Conservation (phyloP, 1,284 basidiomycete genomes). For the Papiliotrema laurentii region DNA sequence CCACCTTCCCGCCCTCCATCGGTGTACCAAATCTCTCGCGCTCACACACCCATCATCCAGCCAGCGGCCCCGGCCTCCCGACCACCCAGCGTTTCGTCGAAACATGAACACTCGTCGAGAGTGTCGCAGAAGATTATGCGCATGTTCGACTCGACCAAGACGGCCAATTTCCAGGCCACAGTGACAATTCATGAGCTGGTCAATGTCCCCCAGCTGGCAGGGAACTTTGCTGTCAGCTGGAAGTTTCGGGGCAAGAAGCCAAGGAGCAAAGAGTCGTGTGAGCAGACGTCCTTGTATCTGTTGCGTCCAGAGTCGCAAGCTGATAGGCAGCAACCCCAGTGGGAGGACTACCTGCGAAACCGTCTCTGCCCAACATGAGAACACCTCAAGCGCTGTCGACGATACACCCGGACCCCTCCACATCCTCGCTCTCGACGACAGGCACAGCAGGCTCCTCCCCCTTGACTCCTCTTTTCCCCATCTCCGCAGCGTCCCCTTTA, state of each 20-base stretch:
- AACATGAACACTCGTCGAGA: slow-evolving; percentile 3
- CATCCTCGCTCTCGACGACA: slow-evolving; percentile 16
- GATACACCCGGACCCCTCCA: slow-evolving; percentile 9
- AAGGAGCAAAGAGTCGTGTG: slow-evolving; percentile 14
- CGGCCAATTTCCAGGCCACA: slow-evolving; percentile 29
- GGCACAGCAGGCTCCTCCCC: slow-evolving; percentile 11
- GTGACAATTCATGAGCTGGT: slow-evolving; percentile 36
- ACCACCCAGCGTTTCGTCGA: neutral
- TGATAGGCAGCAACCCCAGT: neutral
- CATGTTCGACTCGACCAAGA: slow-evolving; percentile 28
- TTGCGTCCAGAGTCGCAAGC: neutral
- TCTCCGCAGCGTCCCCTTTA: neutral
- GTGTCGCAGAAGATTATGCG: slow-evolving; percentile 18
- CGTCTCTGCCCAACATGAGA: slow-evolving; percentile 3
- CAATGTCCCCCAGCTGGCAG: slow-evolving; percentile 41
- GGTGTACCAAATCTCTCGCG: neutral
- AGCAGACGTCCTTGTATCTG: slow-evolving; percentile 3
- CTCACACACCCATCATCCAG: neutral
- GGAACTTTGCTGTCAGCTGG: slow-evolving; percentile 35
- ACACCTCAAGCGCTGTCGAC: slow-evolving; percentile 1
- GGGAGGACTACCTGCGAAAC: neutral
- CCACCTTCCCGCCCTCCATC: neutral
- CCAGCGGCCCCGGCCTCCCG: no score
- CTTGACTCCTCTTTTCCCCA: neutral
- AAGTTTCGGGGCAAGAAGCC: slow-evolving; percentile 37